Evolutionary conservation across 352 stramenopile species (phyloP).

Genomic region (Thalassiosira hispida): DNA sequence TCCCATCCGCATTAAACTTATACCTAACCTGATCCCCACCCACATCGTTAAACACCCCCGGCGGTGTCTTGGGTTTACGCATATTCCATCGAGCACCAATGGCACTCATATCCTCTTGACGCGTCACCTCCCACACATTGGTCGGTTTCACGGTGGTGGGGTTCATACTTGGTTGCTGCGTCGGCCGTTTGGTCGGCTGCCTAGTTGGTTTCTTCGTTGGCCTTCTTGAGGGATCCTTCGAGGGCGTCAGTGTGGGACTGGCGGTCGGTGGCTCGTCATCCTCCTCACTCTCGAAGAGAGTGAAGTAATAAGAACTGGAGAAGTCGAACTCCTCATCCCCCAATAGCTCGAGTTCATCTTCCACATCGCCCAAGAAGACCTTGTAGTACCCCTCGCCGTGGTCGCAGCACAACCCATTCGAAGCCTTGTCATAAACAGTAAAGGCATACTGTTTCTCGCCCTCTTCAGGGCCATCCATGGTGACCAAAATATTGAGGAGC

Average conservation of each 20-base stretch:
- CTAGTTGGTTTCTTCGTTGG: constrained; percentile 9
- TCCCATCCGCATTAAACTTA: constrained; percentile 15
- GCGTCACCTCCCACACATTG: constrained; percentile 23
- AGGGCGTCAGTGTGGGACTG: not conserved
- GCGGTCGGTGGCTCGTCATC: not conserved
- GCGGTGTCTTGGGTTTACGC: constrained; percentile 6
- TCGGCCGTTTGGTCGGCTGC: constrained; percentile 8
- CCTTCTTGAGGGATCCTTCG: not conserved
- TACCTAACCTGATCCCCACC: constrained; percentile 36
- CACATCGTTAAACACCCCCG: constrained; percentile 49
- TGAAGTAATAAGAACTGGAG: constrained; percentile 51
- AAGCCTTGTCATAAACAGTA: constrained; percentile 48
- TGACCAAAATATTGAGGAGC: constrained; percentile 26
- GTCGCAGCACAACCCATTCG: constrained; percentile 37
- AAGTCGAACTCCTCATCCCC: constrained; percentile 39
- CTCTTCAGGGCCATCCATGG: constrained; percentile 33
- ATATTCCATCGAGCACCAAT: constrained; percentile 33
- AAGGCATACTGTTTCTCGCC: constrained; percentile 49
- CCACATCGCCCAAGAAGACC: constrained; percentile 31
- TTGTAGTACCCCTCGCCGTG: constrained; percentile 41
- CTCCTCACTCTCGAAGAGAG: constrained; percentile 34
- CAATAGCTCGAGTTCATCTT: constrained; percentile 30
- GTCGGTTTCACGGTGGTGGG: constrained; percentile 28
- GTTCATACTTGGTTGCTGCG: constrained; percentile 2
- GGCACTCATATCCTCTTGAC: constrained; percentile 17